A percentile compares a stretch with the other conserved stretches of the same genome.
Conservation (phyloP, 306 rosid genomes). For the Biancaea sappan region DNA sequence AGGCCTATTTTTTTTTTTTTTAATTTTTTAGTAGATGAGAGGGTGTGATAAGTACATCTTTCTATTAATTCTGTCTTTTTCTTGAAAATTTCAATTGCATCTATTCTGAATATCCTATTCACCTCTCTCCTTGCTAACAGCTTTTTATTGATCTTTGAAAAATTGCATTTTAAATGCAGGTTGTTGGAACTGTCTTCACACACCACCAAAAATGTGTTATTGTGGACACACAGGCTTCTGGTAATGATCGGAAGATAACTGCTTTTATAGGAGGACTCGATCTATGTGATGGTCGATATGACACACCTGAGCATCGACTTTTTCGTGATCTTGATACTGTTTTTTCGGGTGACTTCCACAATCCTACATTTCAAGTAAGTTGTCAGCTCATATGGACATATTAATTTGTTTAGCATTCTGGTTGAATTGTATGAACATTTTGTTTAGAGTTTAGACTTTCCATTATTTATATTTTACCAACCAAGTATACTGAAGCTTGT, state of each 20-base stretch:
- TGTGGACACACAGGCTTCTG: slow-evolving; percentile 81
- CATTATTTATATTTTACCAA: neutral
- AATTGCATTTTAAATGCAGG: slow-evolving; percentile 52
- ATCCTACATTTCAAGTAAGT: slow-evolving; percentile 88
- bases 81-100: neutral
- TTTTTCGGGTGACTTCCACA: slow-evolving; percentile 71
- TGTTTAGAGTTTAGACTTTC: neutral
- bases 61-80: neutral
- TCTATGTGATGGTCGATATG: slow-evolving; percentile 97
- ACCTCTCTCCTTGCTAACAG: neutral
- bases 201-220: slow-evolving; percentile 97
- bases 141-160: neutral
- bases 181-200: slow-evolving; percentile 85
- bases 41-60: neutral
- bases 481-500: slow-evolving; percentile 17
- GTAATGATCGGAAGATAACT: slow-evolving; percentile 81
- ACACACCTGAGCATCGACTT: slow-evolving; percentile 91
- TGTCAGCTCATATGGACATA: slow-evolving; percentile 8
- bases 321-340: slow-evolving; percentile 69
- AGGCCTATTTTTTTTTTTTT: no score
- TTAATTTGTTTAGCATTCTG: slow-evolving; percentile 14
- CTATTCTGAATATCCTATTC: neutral
- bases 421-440: neutral
- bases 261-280: slow-evolving; percentile 94
- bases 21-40: slow-evolving; percentile 33